These are phyloP conservation scores for Amoebophrya sp. DNA, from an alignment of 169 alveolate species.

Conservation along the genomic window DNA sequence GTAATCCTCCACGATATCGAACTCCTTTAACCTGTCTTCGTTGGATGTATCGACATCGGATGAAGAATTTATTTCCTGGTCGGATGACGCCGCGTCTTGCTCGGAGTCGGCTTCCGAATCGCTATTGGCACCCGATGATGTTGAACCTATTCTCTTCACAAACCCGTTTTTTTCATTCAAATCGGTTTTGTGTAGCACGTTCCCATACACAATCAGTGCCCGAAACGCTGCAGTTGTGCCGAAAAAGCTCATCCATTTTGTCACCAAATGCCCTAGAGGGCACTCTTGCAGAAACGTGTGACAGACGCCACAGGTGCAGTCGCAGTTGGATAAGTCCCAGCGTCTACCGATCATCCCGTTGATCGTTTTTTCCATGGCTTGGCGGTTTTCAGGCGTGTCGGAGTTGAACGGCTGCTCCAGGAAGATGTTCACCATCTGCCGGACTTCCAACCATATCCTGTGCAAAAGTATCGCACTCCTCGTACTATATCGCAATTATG, in stretches of 20 bases:
- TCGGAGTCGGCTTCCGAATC: too few species aligned
- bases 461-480: too few species aligned
- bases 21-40: neutral
- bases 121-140: too few species aligned
- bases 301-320: slow-evolving; percentile 19
- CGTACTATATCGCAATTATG: too few species aligned
- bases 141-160: too few species aligned
- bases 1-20: slow-evolving; percentile 5
- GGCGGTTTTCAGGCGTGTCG: too few species aligned
- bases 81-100: neutral
- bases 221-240: slow-evolving; percentile 3
- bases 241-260: neutral
- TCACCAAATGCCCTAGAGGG: neutral
- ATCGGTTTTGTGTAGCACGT: neutral
- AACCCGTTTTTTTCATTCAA: neutral
- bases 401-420: neutral
- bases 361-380: too few species aligned
- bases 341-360: neutral
- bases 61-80: too few species aligned
- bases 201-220: neutral
- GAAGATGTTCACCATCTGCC: neutral
- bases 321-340: neutral
- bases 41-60: too few species aligned
- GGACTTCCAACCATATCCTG: too few species aligned
- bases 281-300: neutral